phyloP scores from a whole-genome alignment of 805 yeast genomes.

The Myxozyma neotropica region DNA sequence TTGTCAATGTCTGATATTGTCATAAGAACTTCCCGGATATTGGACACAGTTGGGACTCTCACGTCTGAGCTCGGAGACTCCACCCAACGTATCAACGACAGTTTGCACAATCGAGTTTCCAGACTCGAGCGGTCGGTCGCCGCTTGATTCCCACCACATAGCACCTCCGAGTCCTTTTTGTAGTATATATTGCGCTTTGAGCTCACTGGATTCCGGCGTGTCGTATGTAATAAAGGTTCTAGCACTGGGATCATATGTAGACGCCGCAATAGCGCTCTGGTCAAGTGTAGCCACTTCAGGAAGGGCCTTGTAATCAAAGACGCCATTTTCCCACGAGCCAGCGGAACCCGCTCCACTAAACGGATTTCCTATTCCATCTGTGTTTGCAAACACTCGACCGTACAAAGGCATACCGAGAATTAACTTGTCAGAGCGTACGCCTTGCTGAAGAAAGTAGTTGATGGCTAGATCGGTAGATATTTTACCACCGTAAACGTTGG shows the following conservation, averaged over 20 bases:
- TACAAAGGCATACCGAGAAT: conserved; percentile 87
- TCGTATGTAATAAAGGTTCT: conserved; percentile 65
- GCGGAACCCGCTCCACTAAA: conserved; percentile 34
- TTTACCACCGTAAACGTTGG: conserved; percentile 55
- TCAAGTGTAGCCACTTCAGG: conserved; percentile 53
- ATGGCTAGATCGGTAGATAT: conserved; percentile 56
- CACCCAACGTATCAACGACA: conserved; percentile 10
- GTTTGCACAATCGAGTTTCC: conserved; percentile 13
- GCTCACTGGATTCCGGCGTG: conserved; percentile 52
- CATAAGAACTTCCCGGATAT: conserved; percentile 19
- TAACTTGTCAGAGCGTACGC: conserved; percentile 55
- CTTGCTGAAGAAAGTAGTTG: conserved; percentile 46
- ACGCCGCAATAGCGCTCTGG: conserved; percentile 55
- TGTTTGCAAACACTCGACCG: conserved; percentile 60
- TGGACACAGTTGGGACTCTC: not conserved
- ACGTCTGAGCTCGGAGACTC: not conserved
- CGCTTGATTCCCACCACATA: conserved; percentile 94
- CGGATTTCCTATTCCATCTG: conserved; percentile 47
- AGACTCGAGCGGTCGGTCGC: conserved; percentile 3
- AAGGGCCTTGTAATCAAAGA: conserved; percentile 58
- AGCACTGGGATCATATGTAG: conserved; percentile 48
- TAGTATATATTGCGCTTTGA: conserved; percentile 63
- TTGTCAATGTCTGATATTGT: conserved; percentile 11
- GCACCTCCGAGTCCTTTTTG: conserved; percentile 69
- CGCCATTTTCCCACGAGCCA: conserved; percentile 53